A percentile compares a stretch with the other conserved stretches of the same genome.
phyloP scores from a whole-genome alignment of 2,329 filamentous ascomycete genomes.

The Metarhizium brunneum region DNA sequence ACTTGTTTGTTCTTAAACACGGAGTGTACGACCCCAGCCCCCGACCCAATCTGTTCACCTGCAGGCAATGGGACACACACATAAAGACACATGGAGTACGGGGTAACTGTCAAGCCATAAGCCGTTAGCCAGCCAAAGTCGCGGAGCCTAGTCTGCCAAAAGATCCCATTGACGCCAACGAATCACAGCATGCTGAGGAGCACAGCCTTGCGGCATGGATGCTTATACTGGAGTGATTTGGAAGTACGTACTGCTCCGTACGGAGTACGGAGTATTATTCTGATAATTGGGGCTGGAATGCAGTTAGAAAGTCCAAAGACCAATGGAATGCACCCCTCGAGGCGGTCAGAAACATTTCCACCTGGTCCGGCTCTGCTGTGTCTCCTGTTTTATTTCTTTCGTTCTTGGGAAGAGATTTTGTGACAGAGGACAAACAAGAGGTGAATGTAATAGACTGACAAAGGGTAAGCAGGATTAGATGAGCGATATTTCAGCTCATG shows the following conservation, averaged over 20 bases:
- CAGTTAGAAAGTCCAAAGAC: neutral
- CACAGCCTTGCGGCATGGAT: neutral
- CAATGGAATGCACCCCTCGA: neutral
- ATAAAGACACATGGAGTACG: too few species aligned
- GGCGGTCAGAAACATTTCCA: constrained; percentile 3
- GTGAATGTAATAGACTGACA: neutral
- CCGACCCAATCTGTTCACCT: neutral
- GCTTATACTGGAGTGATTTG: neutral
- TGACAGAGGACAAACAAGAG: neutral
- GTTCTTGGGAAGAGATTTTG: neutral
- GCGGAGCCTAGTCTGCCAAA: neutral
- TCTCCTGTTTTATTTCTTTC: neutral
- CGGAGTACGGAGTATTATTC: neutral
- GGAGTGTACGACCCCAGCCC: neutral
- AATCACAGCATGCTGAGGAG: neutral
- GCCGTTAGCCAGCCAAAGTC: neutral
- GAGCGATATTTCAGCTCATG: constrained; percentile 7
- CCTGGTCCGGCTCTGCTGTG: neutral
- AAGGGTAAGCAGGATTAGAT: neutral
- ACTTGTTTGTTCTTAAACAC: neutral
- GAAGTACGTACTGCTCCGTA: neutral
- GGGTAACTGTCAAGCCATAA: neutral
- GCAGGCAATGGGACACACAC: neutral
- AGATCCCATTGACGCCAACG: neutral
- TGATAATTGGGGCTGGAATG: neutral